Evolutionary conservation across 2,329 filamentous ascomycete species (phyloP).

Genomic region (Pseudogymnoascus pannorum): DNA sequence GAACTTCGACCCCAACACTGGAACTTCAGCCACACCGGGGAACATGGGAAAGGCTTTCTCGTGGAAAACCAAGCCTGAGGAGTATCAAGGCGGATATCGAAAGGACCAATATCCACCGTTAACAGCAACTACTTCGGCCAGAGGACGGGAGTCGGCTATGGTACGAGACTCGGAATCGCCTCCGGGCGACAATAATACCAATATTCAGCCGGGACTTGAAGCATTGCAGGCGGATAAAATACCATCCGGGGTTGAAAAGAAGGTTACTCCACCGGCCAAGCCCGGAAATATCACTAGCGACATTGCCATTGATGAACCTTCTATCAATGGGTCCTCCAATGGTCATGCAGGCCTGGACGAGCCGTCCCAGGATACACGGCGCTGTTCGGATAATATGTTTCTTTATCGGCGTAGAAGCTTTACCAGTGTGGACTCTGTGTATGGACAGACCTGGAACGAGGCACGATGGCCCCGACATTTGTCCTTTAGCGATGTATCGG

Average conservation of each 20-base stretch:
- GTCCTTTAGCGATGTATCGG: conserved; percentile 69
- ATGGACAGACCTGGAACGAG: conserved; percentile 39
- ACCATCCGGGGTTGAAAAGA: neutral
- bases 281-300: conserved; percentile 18
- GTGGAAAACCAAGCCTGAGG: conserved; percentile 58
- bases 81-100: conserved; percentile 38
- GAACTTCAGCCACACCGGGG: conserved; percentile 17
- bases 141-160: neutral
- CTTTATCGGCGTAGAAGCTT: neutral
- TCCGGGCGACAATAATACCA: conserved; percentile 13
- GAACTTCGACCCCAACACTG: conserved; percentile 12
- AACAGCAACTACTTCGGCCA: conserved; percentile 5
- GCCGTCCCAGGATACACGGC: conserved; percentile 42
- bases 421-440: neutral
- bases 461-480: conserved; percentile 63
- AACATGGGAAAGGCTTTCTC: conserved; percentile 46
- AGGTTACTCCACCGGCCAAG: neutral
- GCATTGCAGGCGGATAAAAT: neutral
- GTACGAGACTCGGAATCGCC: conserved; percentile 12
- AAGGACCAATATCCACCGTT: conserved; percentile 17
- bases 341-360: conserved; percentile 54
- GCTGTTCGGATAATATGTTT: conserved; percentile 15
- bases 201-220: conserved; percentile 11
- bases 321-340: conserved; percentile 50
- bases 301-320: conserved; percentile 40